Evolutionary conservation across 805 yeast genomes (phyloP).

Genomic region (Spathaspora arborariae): DNA sequence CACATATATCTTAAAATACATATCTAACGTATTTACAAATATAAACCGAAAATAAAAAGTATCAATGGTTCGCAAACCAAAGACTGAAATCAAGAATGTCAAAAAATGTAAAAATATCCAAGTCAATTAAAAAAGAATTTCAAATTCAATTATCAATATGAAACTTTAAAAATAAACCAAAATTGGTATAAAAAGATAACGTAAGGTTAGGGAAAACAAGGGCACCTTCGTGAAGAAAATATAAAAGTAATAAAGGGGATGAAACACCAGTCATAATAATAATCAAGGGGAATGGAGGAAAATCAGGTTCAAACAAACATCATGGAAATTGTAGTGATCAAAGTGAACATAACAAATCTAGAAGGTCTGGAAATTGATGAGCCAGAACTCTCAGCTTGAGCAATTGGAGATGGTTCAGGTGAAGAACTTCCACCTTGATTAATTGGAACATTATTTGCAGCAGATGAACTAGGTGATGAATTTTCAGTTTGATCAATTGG

Average conservation of each 20-base stretch:
- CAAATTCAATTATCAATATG: neutral
- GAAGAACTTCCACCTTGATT: too few relatives aligned
- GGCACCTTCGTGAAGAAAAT: neutral
- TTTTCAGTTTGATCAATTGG: neutral
- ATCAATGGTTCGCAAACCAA: neutral
- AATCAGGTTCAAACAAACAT: neutral
- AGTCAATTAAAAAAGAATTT: neutral
- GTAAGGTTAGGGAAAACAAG: neutral
- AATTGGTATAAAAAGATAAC: neutral
- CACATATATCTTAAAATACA: neutral
- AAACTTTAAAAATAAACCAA: neutral
- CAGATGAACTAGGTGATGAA: too few relatives aligned
- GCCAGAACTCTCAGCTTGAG: neutral
- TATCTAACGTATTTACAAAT: neutral
- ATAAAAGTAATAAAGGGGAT: neutral
- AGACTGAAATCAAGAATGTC: neutral
- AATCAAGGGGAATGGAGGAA: neutral
- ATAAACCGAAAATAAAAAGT: neutral
- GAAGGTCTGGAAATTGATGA: neutral
- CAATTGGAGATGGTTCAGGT: neutral
- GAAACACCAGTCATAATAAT: neutral
- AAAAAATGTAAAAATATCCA: neutral
- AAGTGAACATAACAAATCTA: neutral
- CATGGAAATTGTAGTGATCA: neutral
- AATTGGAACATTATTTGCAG: neutral